These are phyloP conservation scores for Podaxis sp. DNA, from an alignment of 768 basidiomycete species.

Conservation along the genomic window DNA sequence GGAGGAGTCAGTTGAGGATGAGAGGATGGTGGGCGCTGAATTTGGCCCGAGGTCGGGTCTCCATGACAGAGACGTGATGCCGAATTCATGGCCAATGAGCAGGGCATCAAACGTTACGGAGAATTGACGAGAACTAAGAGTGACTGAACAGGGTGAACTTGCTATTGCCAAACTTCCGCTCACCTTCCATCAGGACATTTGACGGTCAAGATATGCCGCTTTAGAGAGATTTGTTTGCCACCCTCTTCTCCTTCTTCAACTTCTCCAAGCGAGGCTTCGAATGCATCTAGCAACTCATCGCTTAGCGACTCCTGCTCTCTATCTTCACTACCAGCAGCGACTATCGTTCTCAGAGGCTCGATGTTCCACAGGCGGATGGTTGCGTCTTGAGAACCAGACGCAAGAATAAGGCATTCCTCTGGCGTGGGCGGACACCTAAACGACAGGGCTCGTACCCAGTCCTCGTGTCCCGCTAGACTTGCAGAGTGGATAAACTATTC, in stretches of 20 bases:
- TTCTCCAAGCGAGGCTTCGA: slow-evolving; percentile 79
- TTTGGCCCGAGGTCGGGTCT: slow-evolving; percentile 33
- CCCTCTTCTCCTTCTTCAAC: slow-evolving; percentile 80
- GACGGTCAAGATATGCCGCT: slow-evolving; percentile 73
- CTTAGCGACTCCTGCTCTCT: slow-evolving; percentile 27
- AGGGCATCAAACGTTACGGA: slow-evolving; percentile 91
- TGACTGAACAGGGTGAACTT: background rate
- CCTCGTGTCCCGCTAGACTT: slow-evolving; percentile 80
- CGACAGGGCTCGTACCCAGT: slow-evolving; percentile 86
- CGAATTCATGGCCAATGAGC: slow-evolving; percentile 93
- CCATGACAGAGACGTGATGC: slow-evolving; percentile 88
- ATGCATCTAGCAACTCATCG: slow-evolving; percentile 82
- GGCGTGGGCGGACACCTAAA: slow-evolving; percentile 41
- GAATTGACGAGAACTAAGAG: slow-evolving; percentile 42
- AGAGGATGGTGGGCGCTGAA: slow-evolving; percentile 60
- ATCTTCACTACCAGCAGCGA: slow-evolving; percentile 14
- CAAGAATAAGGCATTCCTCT: slow-evolving; percentile 59
- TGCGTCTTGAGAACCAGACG: slow-evolving; percentile 93
- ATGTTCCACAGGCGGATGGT: slow-evolving; percentile 94
- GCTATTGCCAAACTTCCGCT: slow-evolving; percentile 12
- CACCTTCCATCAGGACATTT: slow-evolving; percentile 42
- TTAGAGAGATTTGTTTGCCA: slow-evolving; percentile 83
- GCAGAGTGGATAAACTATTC: slow-evolving; percentile 57
- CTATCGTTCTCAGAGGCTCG: slow-evolving; percentile 36
- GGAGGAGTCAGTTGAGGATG: slow-evolving; percentile 93